Base-by-base conservation (phyloP, 768 basidiomycete genomes). In the Chiua virens region DNA sequence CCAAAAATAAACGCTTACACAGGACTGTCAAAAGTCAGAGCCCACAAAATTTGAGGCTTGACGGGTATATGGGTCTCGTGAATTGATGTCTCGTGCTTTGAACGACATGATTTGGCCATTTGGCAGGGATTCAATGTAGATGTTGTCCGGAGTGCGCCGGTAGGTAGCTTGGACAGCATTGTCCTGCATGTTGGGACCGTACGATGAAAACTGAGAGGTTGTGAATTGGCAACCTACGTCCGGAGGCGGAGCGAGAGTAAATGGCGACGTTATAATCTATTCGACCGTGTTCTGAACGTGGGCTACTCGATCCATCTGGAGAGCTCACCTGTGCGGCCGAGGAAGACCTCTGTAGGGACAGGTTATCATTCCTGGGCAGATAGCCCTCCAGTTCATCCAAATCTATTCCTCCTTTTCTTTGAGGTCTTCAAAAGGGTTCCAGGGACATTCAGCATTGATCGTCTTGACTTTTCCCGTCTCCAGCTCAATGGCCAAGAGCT, bases 131-230 rank as follows among this genome's bases (percentile, higher is more conserved):
- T 94, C 91, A 39, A 93, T 79, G 68, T 96, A 96, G 23, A 76
- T 71, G 53, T 86, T 79, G 66, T 97, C 93, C 35, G 84, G 82
- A 2, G 90, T 87, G 34, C 79, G 83, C 8, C 77, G 78, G 73
- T 96, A 98, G 10, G 80, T 66, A 5, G 81, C 71, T 63, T 96
- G 94, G 13, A 85, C 61, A 8, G 79, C 71, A 56, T 79, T 82
- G 65, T 95, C 91, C 68, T 87, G 85, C 63, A 88, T 92, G 66
- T 95, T 95, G 6, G 96, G 93, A 0, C 93, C 92, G 67, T 98
- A 98, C 0, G 86, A 82, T 0, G 95, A 96, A 69, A 94, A 97
- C 0, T n/a, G 86, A 84, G 15, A 98, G 79, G 47, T 89, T 89
- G 60, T 98, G 96, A 13, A 82, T 73, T 20, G 78, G 80, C 7